Evolutionary conservation across 805 yeast species (phyloP), one percentile per base, ranked within the genome.

Genomic region (Lachancea waltii): DNA sequence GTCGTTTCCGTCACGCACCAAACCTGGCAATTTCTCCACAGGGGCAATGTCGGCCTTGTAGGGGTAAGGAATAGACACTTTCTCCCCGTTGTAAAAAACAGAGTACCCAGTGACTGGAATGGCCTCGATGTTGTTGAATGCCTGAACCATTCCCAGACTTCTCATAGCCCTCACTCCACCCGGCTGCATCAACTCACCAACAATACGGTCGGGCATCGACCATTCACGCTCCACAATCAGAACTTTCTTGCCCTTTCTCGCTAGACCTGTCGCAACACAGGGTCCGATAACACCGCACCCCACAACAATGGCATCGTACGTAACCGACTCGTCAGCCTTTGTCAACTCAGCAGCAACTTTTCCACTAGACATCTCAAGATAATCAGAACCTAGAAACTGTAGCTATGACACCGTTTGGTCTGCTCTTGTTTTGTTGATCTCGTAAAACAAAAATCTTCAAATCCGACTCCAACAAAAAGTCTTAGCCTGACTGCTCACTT

Each of bases 211-310:
- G 2, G 98, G 98, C 59, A 77, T 82, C 15, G 75, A 61, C 85
- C 96, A 85, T 56, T 86, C 96, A 45, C 96, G 73, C 58, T 92
- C 99, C 13, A 82, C 68, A 10, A 70, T 61, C 9, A 78, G 58
- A 6, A 92, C 97, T 36, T 72, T 71, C 48, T 95, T 72, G 22
- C 97, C 97, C 54, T 85, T 94, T 50, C 90, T 73, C 1, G 95
- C 97, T 39, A 92, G 65, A 3, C 84, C 87, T 1, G 87, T 82
- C 30, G 97, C 97, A 14, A 90, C 70, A 40, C 90, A 80, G 2
- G 98, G 96, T 1, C 99, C 98, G 17, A 86, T 81, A 15, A 90
- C 95, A 40, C 98, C 98, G n/a, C 97, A 97, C n/a, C 98, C 98
- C 27, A 92, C 78, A 18, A 92, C 82, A 29, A 90, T 79, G 35